Conservation (phyloP, 345 rosid genomes). For the Iberis pinnata region DNA sequence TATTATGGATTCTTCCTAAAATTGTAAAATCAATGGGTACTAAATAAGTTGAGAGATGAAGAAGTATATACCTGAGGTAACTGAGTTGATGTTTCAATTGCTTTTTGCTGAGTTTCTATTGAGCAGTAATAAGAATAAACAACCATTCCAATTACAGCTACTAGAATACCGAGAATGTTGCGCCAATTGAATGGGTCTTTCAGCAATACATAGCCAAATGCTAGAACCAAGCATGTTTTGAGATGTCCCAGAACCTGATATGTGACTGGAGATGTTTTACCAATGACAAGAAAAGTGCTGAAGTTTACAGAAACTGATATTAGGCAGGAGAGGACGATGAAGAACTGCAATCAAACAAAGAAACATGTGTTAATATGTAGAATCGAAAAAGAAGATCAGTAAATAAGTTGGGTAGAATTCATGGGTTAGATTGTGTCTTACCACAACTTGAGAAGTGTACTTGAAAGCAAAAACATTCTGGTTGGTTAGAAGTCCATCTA, state of each 20-base stretch:
- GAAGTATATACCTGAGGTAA: slow-evolving; percentile 57
- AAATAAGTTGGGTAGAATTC: too few species aligned
- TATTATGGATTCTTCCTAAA: too few species aligned
- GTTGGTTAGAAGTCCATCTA: slow-evolving; percentile 94
- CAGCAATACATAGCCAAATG: slow-evolving; percentile 87
- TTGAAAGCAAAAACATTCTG: slow-evolving; percentile 91
- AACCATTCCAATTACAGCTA: slow-evolving; percentile 90
- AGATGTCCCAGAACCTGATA: slow-evolving; percentile 99
- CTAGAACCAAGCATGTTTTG: slow-evolving; percentile 95
- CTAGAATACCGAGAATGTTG: slow-evolving; percentile 81
- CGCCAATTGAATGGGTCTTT: slow-evolving; percentile 96
- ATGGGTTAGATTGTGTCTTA: slow-evolving; percentile 39
- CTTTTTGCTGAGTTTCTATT: slow-evolving; percentile 72
- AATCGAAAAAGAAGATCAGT: neutral
- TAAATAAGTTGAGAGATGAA: neutral
- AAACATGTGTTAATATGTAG: slow-evolving; percentile 10
- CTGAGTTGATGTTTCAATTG: slow-evolving; percentile 54
- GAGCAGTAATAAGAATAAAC: slow-evolving; percentile 81
- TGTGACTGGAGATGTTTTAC: slow-evolving; percentile 99
- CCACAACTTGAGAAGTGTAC: slow-evolving; percentile 96
- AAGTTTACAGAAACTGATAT: slow-evolving; percentile 99
- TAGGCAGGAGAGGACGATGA: slow-evolving; percentile 95
- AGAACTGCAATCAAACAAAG: slow-evolving; percentile 63
- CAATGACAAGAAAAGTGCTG: slow-evolving; percentile 96
- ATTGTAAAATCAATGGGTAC: too few species aligned